Evolutionary conservation across 208 protist genomes (phyloP).

Genomic region (Leishmania arabica): DNA sequence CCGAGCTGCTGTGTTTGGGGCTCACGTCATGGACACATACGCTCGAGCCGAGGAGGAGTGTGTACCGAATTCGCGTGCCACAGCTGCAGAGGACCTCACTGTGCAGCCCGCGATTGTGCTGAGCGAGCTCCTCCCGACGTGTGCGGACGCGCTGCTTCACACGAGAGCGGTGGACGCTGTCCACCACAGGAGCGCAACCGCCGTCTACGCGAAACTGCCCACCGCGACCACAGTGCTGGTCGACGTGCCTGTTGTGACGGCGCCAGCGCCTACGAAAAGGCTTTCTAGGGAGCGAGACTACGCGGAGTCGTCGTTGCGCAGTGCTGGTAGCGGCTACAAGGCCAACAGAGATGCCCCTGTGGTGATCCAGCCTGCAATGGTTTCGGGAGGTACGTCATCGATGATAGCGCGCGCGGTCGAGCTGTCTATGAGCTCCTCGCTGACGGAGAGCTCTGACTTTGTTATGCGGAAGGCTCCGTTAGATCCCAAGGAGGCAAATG

Average conservation of each 20-base stretch:
- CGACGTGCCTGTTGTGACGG: not conserved
- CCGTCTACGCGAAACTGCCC: not conserved
- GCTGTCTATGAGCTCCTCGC: constrained; percentile 10
- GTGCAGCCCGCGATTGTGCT: not conserved
- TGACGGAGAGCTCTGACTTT: constrained; percentile 14
- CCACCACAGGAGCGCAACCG: not conserved
- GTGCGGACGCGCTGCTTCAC: constrained; percentile 6
- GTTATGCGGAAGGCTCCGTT: not conserved
- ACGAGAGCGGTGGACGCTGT: not conserved
- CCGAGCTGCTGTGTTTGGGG: not conserved
- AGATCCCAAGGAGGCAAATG: not conserved
- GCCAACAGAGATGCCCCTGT: too few species aligned
- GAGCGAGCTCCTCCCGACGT: not conserved
- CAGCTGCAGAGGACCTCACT: not conserved
- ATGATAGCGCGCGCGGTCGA: not conserved
- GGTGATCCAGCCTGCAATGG: not conserved
- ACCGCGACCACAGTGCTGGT: not conserved
- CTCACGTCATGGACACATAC: constrained; percentile 1
- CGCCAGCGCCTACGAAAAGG: not conserved
- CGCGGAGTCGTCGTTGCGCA: not conserved
- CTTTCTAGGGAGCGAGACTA: not conserved
- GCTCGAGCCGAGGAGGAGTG: not conserved
- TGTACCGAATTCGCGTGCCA: not conserved
- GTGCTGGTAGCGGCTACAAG: not conserved
- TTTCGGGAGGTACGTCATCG: not conserved